phyloP scores from a whole-genome alignment of 2,329 filamentous ascomycete genomes.

The Neurospora crassa region DNA sequence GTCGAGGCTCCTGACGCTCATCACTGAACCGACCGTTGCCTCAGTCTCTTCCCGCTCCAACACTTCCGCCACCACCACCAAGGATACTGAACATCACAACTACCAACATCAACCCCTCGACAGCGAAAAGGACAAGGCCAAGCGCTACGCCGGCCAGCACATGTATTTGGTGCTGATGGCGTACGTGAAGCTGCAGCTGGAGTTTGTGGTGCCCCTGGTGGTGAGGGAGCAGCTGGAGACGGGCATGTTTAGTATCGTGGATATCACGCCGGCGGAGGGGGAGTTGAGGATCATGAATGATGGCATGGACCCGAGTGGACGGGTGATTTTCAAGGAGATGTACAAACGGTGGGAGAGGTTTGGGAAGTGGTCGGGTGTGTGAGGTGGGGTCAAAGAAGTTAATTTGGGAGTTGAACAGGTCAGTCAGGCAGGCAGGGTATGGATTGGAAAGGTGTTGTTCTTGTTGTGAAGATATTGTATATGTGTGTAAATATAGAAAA shows the following conservation, averaged over 20 bases:
- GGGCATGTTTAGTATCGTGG: constrained; percentile 48
- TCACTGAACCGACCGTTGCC: constrained; percentile 24
- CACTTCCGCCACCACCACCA: constrained; percentile 30
- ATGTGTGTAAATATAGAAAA: not conserved
- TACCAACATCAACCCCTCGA: constrained; percentile 30
- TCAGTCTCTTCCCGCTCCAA: constrained; percentile 11
- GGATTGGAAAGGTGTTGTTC: not conserved
- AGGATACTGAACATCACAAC: constrained; percentile 32
- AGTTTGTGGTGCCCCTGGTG: constrained; percentile 38
- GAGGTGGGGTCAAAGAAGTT: constrained; percentile 10
- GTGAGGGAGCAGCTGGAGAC: constrained; percentile 47
- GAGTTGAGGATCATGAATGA: constrained; percentile 47
- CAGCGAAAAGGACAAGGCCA: constrained; percentile 51
- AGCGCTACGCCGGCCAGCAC: constrained; percentile 50
- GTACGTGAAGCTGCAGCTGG: constrained; percentile 53
- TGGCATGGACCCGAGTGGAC: constrained; percentile 47
- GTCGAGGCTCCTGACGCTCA: constrained; percentile 45
- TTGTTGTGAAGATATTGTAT: not conserved
- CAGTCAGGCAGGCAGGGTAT: too few relatives aligned
- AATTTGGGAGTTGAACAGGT: too few relatives aligned
- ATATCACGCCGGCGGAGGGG: constrained; percentile 45
- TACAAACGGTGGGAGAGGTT: constrained; percentile 52
- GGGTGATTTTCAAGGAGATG: constrained; percentile 49
- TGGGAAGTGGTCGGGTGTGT: constrained; percentile 55
- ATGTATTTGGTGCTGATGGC: constrained; percentile 51